Evolutionary conservation across 345 rosid genomes (phyloP).

Genomic region (Eucalyptus camaldulensis): DNA sequence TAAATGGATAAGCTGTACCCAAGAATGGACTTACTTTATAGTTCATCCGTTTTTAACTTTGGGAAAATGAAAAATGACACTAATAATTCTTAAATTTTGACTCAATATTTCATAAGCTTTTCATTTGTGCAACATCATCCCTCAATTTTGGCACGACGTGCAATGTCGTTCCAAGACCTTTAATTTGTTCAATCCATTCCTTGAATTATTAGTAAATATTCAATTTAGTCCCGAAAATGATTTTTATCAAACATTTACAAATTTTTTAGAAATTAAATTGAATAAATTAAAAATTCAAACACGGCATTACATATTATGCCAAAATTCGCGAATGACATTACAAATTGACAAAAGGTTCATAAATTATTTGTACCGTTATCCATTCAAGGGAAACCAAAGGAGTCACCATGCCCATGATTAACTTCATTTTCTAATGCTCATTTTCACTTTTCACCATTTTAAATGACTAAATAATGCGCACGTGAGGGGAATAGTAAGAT

Average conservation of each 20-base stretch:
- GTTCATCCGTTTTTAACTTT: background rate
- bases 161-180: too few relatives aligned
- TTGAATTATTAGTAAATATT: too few relatives aligned
- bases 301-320: fast-evolving
- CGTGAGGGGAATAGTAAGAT: fast-evolving
- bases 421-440: background rate
- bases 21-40: fast-evolving
- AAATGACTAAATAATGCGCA: background rate
- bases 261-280: fast-evolving
- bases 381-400: background rate
- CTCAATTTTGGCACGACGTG: fast-evolving
- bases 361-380: background rate
- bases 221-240: fast-evolving
- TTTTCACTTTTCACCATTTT: background rate
- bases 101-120: too few relatives aligned
- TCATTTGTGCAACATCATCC: too few relatives aligned
- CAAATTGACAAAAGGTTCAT: fast-evolving
- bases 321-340: fast-evolving
- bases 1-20: background rate
- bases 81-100: too few relatives aligned
- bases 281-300: too few relatives aligned
- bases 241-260: fast-evolving
- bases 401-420: background rate
- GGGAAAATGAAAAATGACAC: too few relatives aligned
- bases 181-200: too few relatives aligned